Evolutionary conservation across 306 rosid species (phyloP).

Genomic region (Acacia confusa): DNA sequence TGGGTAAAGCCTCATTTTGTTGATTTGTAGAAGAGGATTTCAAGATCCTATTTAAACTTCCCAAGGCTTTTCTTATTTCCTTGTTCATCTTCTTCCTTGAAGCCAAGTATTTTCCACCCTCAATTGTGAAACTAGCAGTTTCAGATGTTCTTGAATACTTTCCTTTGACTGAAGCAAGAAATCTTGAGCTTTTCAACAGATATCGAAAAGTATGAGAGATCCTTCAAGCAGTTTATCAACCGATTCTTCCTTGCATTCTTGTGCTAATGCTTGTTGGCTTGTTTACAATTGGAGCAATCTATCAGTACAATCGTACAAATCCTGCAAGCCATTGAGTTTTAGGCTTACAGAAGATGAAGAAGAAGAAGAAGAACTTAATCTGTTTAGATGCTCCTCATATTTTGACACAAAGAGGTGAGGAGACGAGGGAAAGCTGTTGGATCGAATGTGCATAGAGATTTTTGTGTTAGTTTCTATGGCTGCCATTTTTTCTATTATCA

Average conservation of each 20-base stretch:
- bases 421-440: slow-evolving; percentile 37
- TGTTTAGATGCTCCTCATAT: slow-evolving; percentile 29
- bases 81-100: slow-evolving; percentile 28
- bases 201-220: slow-evolving; percentile 36
- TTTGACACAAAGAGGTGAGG: slow-evolving; percentile 38
- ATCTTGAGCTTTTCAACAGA: slow-evolving; percentile 17
- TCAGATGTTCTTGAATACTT: slow-evolving; percentile 3
- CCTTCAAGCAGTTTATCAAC: slow-evolving; percentile 24
- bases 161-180: slow-evolving; percentile 1
- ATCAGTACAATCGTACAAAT: slow-evolving; percentile 13
- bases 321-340: slow-evolving; percentile 28
- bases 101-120: slow-evolving; percentile 25
- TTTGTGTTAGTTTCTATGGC: slow-evolving; percentile 29
- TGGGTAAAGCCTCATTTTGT: not conserved
- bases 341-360: slow-evolving; percentile 28
- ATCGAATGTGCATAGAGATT: slow-evolving; percentile 31
- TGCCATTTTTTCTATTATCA: slow-evolving; percentile 35
- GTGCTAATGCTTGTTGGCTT: slow-evolving; percentile 18
- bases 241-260: slow-evolving; percentile 8
- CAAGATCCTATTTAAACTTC: not conserved
- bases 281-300: slow-evolving; percentile 22
- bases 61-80: slow-evolving; percentile 10
- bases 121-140: not conserved
- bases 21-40: not conserved
- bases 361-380: slow-evolving; percentile 31